Percentiles rank a stretch among this genome's conserved stretches.
phyloP scores from a whole-genome alignment of 345 rosid species.

The Syzygium oleosum region DNA sequence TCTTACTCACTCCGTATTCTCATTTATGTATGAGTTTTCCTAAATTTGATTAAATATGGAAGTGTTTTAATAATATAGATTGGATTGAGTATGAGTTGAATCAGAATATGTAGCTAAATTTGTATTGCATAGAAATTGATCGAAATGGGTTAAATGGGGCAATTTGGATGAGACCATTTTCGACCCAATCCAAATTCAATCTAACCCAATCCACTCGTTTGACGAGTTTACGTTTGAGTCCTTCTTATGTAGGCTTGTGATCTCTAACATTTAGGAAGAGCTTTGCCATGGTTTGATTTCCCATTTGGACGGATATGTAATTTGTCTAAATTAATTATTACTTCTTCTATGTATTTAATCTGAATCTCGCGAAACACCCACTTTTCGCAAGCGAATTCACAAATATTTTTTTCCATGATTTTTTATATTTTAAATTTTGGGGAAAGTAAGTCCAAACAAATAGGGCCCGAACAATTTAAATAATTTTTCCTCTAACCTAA shows the following conservation, averaged over 20 bases:
- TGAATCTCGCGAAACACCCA: background rate
- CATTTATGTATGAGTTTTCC: too few species aligned
- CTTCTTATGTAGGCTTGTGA: background rate
- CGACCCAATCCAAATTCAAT: too few species aligned
- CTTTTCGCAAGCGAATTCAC: background rate
- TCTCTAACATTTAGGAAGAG: background rate
- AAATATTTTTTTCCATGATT: background rate
- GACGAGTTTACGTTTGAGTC: background rate
- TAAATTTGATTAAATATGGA: too few species aligned
- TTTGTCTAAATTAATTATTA: background rate
- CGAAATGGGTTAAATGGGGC: too few species aligned
- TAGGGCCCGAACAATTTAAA: background rate
- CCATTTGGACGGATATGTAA: background rate
- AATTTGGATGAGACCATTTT: too few species aligned
- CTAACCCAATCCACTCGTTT: too few species aligned
- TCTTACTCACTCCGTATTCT: too few species aligned
- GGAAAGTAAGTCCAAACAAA: background rate
- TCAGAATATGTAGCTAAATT: too few species aligned
- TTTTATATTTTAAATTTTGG: background rate
- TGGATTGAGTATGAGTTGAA: too few species aligned
- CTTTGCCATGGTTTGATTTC: background rate
- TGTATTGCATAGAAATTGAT: too few species aligned
- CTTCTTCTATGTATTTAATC: background rate
- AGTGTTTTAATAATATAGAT: too few species aligned
- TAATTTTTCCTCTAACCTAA: background rate